Evolutionary conservation across 192 early-diverging fungal genomes (phyloP), one percentile per base, ranked within the genome.

Genomic region (Backusella australiensis): DNA sequence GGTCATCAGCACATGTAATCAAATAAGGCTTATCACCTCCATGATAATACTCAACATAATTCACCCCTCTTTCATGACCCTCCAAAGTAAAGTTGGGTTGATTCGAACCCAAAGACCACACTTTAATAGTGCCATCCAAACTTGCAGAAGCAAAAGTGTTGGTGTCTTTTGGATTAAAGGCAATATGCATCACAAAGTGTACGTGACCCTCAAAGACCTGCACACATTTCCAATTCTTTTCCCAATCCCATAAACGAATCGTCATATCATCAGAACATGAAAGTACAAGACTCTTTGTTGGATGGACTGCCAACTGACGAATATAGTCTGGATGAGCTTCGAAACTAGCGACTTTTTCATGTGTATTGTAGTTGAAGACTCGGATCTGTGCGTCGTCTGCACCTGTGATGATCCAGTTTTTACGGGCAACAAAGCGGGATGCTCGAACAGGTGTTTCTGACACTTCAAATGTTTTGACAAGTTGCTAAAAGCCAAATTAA

Each of bases 341-440:
- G 80, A 98, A 98, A 44, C 92, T 91, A 19, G 92, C 90, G 26
- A 99, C 94, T 76, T 98, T 98, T 84, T 99, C 98, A 83, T 96
- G 96, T 34, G 98, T 99, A 84, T 99, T 98, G 89, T 99, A 99
- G 91, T 99, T 99, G 92, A 94, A 99, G 38, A 99, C 96, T 19
- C 93, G 90, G 80, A 98, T 83, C 76, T 97, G 95, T 89, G 96
- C 95, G 84, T 99, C 98, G 80, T 99, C 98, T 7, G 96, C 94
- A 59, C 98, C 97, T 7, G 96, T 91, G 42, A 98, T 86, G 38
- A 99, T 85, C 93, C 96, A 99, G 81, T 94, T 95, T 88, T 99
- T 99, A 71, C 98, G 90, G 12, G 97, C 86, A 79, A 99, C 94
- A 79, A 99, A 99, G 81, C 94, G 96, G 49, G 96, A 96, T 6